Evolutionary conservation across 768 basidiomycete species (phyloP).

Genomic region (Sistotremastrum niveocremeum): DNA sequence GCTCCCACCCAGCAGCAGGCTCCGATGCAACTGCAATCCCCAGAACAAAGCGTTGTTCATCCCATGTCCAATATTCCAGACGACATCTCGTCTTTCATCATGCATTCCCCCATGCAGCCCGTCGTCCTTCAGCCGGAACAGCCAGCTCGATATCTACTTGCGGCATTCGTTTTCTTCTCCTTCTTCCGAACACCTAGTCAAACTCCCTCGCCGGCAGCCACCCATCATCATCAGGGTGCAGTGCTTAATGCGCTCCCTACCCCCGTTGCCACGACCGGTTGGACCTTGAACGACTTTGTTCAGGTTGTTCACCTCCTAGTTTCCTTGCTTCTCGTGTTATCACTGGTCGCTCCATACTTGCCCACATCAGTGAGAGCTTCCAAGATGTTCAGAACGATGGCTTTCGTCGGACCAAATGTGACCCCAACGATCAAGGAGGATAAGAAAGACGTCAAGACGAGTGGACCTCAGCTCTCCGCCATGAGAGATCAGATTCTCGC

Average conservation of each 20-base stretch:
- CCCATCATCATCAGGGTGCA: constrained; percentile 1
- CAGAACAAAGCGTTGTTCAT: constrained; percentile 4
- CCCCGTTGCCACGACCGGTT: constrained; percentile 10
- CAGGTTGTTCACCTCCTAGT: constrained; percentile 55
- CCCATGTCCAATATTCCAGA: constrained; percentile 6
- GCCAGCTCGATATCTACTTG: constrained; percentile 54
- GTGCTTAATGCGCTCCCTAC: background rate
- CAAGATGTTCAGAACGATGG: too few relatives aligned
- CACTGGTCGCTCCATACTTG: constrained; percentile 38
- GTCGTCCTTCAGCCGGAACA: constrained; percentile 8
- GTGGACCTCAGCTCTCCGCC: too few relatives aligned
- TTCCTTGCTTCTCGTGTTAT: constrained; percentile 46
- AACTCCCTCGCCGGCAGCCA: constrained; percentile 11
- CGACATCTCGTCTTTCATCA: constrained; percentile 7
- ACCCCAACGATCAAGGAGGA: too few relatives aligned
- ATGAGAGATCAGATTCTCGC: too few relatives aligned
- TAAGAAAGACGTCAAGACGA: too few relatives aligned
- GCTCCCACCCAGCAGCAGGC: constrained; percentile 10
- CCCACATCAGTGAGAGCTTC: constrained; percentile 8
- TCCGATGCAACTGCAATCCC: constrained; percentile 7
- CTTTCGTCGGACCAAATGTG: too few relatives aligned
- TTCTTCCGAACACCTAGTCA: constrained; percentile 55
- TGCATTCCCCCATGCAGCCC: background rate
- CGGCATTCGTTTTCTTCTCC: constrained; percentile 72
- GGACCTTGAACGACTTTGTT: constrained; percentile 39